Conservation (phyloP, 352 stramenopile genomes). For the Phytophthora agathidicida region DNA sequence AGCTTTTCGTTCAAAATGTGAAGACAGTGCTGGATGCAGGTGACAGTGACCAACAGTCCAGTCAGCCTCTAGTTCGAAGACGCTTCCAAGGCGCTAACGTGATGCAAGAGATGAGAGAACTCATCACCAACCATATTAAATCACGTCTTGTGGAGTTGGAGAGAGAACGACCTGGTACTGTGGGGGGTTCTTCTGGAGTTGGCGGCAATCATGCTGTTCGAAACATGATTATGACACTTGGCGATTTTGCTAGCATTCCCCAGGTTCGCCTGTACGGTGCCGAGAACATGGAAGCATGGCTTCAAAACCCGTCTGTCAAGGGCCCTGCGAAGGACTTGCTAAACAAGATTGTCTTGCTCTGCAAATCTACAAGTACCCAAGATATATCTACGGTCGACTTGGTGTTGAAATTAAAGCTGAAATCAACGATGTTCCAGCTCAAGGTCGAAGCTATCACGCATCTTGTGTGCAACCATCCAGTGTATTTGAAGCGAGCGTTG, state of each 20-base stretch:
- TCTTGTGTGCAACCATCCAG: constrained; percentile 70
- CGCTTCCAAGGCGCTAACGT: constrained; percentile 55
- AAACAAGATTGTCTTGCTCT: constrained; percentile 71
- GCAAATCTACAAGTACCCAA: constrained; percentile 57
- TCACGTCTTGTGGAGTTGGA: constrained; percentile 69
- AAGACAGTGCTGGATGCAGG: constrained; percentile 64
- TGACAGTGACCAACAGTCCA: constrained; percentile 15
- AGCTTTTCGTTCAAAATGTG: constrained; percentile 77
- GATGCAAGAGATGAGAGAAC: constrained; percentile 55
- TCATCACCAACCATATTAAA: constrained; percentile 76
- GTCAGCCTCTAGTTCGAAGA: constrained; percentile 38
- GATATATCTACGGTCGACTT: constrained; percentile 75
- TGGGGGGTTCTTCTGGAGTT: constrained; percentile 18
- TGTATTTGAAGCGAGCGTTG: constrained; percentile 75
- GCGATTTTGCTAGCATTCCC: constrained; percentile 66
- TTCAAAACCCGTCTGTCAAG: constrained; percentile 84
- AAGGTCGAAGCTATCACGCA: constrained; percentile 87
- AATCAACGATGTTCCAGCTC: constrained; percentile 89
- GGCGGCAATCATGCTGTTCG: constrained; percentile 62
- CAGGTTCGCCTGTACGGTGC: constrained; percentile 69
- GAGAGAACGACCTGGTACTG: constrained; percentile 53
- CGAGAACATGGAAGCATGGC: constrained; percentile 79
- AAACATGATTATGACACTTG: constrained; percentile 79
- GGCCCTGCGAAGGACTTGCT: constrained; percentile 75
- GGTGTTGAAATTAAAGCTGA: constrained; percentile 85